Base-by-base conservation (phyloP, 306 rosid species). In the Corylus americana region DNA sequence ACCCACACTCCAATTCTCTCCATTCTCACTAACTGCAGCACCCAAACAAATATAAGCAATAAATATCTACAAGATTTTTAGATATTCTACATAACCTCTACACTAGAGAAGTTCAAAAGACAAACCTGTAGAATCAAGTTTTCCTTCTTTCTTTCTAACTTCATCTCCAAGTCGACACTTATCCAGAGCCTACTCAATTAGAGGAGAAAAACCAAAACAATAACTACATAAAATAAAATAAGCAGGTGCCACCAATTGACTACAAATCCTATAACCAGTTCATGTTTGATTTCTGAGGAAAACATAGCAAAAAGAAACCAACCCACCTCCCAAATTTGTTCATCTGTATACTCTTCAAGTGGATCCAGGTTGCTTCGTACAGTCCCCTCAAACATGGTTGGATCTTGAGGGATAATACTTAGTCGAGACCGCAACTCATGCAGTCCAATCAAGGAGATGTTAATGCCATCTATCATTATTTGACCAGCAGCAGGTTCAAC, bases 1-100 rank as follows among this genome's bases (percentile, higher is more conserved):
- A 67, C 97, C 98, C 97, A 94, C 89, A 73, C 98, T 91, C 98
- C 98, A 94, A 64, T 94, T 94, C 83, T 94, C 97, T 81, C 97
- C 98, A 53, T 89, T 94, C 83, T 94, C 97, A 8, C 53, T 79
- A 53, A 92, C 98, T 94, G 73, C 77, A 89, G 2, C 39, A 84
- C 37, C 83, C 64, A 70, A 29, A 53, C 53, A 16, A 48, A 73
- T 57, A 73, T 73, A 50, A 79, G 78, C 50, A 81, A 72, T 25
- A 53, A 5, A 67, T 20, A 35, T 74, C 27, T 54, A 16, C 11
- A n/a, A 47, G 3, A n/a, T 67, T 53, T 7, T 11, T 1, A 1
- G 59, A 45, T 8, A 44, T 47, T 71, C 20, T 63, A 47, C 16
- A 53, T 44, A 74, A 81, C 68, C 71, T 59, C 35, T 44, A 7